Conservation (phyloP, 2,329 filamentous ascomycete genomes). For the Coniosporium tulheliwenetii region DNA sequence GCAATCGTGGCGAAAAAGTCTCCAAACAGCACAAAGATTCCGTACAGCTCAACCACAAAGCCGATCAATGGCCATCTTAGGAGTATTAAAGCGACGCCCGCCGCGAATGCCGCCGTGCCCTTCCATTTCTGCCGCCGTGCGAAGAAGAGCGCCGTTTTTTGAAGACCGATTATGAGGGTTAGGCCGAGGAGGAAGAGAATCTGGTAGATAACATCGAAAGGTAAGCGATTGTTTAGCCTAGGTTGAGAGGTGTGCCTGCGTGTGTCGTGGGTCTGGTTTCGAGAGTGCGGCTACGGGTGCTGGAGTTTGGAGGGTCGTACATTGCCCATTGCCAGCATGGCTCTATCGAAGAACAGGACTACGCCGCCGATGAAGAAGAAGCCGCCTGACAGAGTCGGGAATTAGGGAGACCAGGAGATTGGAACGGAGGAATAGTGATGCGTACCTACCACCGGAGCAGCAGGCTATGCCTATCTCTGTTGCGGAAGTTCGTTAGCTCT, state of each 20-base stretch:
- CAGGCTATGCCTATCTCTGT: conserved; percentile 93
- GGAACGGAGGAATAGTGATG: conserved; percentile 1
- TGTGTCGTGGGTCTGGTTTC: background rate
- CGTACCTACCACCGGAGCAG: conserved; percentile 80
- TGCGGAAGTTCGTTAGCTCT: conserved; percentile 3
- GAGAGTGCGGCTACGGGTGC: background rate
- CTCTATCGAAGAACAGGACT: conserved; percentile 92
- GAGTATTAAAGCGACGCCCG: conserved; percentile 71
- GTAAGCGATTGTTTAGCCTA: too few species aligned
- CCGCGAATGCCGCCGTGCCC: conserved; percentile 76
- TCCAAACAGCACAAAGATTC: conserved; percentile 84
- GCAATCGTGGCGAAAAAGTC: conserved; percentile 92
- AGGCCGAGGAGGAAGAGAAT: conserved; percentile 97
- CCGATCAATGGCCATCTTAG: conserved; percentile 83
- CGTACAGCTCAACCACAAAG: conserved; percentile 82
- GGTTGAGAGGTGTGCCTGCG: background rate
- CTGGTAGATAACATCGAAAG: conserved; percentile 28
- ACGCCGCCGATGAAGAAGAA: conserved; percentile 93
- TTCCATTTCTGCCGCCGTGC: conserved; percentile 83
- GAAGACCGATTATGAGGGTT: conserved; percentile 83
- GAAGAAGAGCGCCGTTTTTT: conserved; percentile 90
- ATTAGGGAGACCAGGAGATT: background rate
- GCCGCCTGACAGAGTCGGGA: conserved; percentile 43
- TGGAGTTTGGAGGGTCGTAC: conserved; percentile 30
- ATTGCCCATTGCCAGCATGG: conserved; percentile 97